Conservation (phyloP, 768 basidiomycete genomes). For the Melanogaster broomeanus region DNA sequence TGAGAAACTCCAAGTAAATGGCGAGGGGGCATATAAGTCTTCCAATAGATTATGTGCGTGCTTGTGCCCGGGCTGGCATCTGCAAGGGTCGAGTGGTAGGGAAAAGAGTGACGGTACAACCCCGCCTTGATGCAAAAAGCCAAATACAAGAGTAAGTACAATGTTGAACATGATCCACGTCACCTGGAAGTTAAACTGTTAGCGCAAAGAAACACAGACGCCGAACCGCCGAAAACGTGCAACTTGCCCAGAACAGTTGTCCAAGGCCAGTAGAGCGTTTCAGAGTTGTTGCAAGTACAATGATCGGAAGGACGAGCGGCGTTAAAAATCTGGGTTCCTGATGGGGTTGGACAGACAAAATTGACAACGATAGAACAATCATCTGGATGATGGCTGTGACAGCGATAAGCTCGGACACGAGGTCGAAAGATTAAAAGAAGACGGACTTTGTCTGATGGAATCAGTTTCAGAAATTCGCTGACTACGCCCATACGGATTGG, state of each 20-base stretch:
- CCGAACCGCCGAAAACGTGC: not conserved
- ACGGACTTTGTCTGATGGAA: constrained; percentile 19
- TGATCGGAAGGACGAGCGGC: constrained; percentile 36
- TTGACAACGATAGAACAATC: constrained; percentile 27
- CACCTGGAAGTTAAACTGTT: constrained; percentile 16
- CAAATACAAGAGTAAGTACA: constrained; percentile 33
- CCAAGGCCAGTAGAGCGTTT: constrained; percentile 25
- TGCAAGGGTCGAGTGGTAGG: constrained; percentile 28
- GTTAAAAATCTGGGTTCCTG: constrained; percentile 42
- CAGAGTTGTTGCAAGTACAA: constrained; percentile 29
- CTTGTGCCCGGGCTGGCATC: constrained; percentile 1
- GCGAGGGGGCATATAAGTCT: constrained; percentile 41
- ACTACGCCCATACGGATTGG: not conserved
- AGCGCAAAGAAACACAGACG: not conserved
- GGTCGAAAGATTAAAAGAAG: not conserved
- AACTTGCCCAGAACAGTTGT: constrained; percentile 35
- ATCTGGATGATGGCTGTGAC: constrained; percentile 32
- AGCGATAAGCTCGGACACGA: not conserved
- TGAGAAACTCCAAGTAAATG: constrained; percentile 33
- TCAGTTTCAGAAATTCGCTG: constrained; percentile 9
- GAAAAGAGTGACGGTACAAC: constrained; percentile 40
- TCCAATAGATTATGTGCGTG: constrained; percentile 37
- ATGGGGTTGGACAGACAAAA: constrained; percentile 38
- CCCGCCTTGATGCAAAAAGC: constrained; percentile 42
- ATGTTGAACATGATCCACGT: constrained; percentile 32